Base-by-base conservation (phyloP, 345 rosid genomes). In the Noccaea bulbosa region DNA sequence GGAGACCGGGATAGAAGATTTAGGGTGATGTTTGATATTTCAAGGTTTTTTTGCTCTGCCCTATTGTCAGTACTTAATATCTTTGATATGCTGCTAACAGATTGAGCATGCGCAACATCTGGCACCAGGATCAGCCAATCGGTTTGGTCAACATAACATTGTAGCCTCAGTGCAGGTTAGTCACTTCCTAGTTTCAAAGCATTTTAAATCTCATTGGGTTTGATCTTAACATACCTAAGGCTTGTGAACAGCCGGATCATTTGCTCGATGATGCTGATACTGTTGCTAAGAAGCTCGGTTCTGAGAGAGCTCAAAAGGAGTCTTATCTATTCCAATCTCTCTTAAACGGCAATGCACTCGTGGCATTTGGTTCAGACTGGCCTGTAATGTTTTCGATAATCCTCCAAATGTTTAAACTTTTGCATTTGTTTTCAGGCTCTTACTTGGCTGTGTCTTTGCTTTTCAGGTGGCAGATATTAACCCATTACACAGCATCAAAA, bases 361-460 rank as follows among this genome's bases (percentile, higher is more conserved):
- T 93, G 84, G 96, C 87, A 27, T 73, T 93, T 59, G 98, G 98
- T 69, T 90, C 98, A 67, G 98, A 93, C 77, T 93, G 98, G 98
- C 98, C 98, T n/a, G 97, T 93, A 83, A 83, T 75, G 90, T 71
- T 55, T 55, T 71, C 55, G 27, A 1, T 27, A 37, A 38, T 34
- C 5, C 54, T 22, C 53, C 45, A 47, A 39, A 7, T 37, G 12
- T 57, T 38, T 5, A 35, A 39, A 32, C 41, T 24, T 47, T 12
- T 33, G 44, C 53, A 16, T 27, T 2, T 68, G 24, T 62, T 11
- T 14, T 49, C 1, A 33, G 49, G 15, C 49, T 45, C 64, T 53
- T 38, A 34, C 20, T 35, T 10, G 2, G 10, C 43, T 65, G 41
- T 27, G 11, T 43, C 37, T 71, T 37, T 63, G 12, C 78, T 74